Evolutionary conservation across 805 yeast genomes (phyloP).

Genomic region (Candida sanyiensis): DNA sequence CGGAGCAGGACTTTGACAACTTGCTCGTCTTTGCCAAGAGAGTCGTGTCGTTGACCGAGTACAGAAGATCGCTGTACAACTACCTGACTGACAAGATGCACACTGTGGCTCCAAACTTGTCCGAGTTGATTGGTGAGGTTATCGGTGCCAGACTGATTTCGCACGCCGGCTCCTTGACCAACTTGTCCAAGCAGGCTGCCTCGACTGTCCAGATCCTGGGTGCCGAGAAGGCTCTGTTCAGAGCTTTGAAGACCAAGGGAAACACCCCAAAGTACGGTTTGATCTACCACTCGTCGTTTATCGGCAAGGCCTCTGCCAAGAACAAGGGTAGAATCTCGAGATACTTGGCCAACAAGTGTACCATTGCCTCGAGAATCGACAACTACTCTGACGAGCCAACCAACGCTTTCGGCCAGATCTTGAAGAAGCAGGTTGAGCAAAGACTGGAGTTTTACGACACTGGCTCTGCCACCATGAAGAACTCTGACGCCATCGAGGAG

Average conservation of each 20-base stretch:
- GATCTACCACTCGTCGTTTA: conserved; percentile 91
- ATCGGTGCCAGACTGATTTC: conserved; percentile 98
- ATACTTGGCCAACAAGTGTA: conserved; percentile 97
- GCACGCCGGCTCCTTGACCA: conserved; percentile 96
- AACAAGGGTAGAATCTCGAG: conserved; percentile 99
- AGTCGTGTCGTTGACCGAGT: conserved; percentile 86
- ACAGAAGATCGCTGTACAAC: conserved; percentile 76
- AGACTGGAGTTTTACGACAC: conserved; percentile 93
- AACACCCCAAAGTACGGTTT: conserved; percentile 98
- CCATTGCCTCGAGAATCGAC: conserved; percentile 98
- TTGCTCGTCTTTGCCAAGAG: conserved; percentile 88
- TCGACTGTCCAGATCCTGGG: conserved; percentile 98
- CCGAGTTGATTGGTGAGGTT: conserved; percentile 96
- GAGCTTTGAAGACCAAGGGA: conserved; percentile 97
- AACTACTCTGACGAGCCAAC: conserved; percentile 94
- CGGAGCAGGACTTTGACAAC: conserved; percentile 90
- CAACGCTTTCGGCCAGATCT: conserved; percentile 80
- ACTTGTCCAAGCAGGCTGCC: conserved; percentile 96
- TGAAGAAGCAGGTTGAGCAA: conserved; percentile 97
- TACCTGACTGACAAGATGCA: conserved; percentile 95
- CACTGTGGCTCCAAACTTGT: conserved; percentile 94
- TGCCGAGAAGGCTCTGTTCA: conserved; percentile 97
- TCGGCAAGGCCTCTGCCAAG: conserved; percentile 94
- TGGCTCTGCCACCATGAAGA: conserved; percentile 95
- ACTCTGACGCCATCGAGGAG: conserved; percentile 86